Evolutionary conservation across 129 eudicot species (phyloP).

Genomic region (Saposhnikovia divaricata): DNA sequence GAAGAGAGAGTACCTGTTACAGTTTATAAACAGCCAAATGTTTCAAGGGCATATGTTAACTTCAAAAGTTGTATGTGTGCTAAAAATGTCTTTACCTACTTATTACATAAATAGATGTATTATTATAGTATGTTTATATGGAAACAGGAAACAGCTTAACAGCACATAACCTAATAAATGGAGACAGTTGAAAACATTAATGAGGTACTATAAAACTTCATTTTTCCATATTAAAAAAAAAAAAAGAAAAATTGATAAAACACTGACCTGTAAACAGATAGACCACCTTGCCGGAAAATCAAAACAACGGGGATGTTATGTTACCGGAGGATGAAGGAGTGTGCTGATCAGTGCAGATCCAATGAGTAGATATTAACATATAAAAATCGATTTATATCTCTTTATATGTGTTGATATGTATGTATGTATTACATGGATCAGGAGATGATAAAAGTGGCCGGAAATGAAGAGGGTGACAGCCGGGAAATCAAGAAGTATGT

Average conservation of each 20-base stretch:
- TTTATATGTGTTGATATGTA: background rate
- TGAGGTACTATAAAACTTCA: background rate
- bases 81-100: background rate
- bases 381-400: background rate
- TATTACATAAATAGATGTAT: background rate
- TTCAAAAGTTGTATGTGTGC: background rate
- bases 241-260: background rate
- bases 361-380: background rate
- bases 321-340: background rate
- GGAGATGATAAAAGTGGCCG: background rate
- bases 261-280: background rate
- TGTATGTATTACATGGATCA: background rate
- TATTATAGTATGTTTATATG: background rate
- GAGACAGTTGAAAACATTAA: slow-evolving; percentile 2
- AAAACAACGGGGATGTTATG: background rate
- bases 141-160: background rate
- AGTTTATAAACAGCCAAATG: background rate
- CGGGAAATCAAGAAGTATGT: background rate
- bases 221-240: background rate
- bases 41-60: background rate
- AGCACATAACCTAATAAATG: slow-evolving; percentile 1
- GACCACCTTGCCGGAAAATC: slow-evolving; percentile 3
- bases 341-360: background rate
- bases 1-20: background rate
- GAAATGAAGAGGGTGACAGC: background rate